phyloP scores from a whole-genome alignment of 2,329 filamentous ascomycete species.

The Colletotrichum paranaense region DNA sequence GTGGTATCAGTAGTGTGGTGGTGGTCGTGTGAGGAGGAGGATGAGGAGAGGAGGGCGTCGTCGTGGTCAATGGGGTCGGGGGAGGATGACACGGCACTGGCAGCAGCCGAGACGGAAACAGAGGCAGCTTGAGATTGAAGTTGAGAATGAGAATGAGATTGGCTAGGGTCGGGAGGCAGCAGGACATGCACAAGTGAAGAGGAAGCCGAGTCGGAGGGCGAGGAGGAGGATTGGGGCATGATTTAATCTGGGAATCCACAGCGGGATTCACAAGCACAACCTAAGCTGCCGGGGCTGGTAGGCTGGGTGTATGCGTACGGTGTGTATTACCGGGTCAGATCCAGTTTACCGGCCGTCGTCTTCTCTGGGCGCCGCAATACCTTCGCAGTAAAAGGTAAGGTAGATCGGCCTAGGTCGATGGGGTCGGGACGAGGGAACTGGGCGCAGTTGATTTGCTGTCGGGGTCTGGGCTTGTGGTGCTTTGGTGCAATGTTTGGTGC shows the following conservation, averaged over 20 bases:
- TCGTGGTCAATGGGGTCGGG: constrained; percentile 30
- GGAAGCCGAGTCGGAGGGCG: constrained; percentile 25
- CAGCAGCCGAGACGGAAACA: constrained; percentile 14
- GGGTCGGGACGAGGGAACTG: constrained; percentile 17
- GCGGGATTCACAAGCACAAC: constrained; percentile 9
- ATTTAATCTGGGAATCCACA: constrained; percentile 33
- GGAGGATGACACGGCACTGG: constrained; percentile 31
- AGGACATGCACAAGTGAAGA: constrained; percentile 36
- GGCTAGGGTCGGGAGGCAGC: constrained; percentile 30
- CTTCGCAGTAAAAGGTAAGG: background rate
- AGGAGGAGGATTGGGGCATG: constrained; percentile 34
- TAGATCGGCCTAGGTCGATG: background rate
- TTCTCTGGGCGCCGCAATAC: background rate
- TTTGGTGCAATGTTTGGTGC: constrained; percentile 13
- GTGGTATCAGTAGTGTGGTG: background rate
- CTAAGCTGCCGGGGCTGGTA: constrained; percentile 27
- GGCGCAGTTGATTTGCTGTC: constrained; percentile 27
- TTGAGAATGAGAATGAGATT: background rate
- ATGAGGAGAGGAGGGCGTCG: constrained; percentile 14
- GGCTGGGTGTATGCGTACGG: no score
- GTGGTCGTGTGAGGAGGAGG: background rate
- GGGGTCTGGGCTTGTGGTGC: constrained; percentile 10
- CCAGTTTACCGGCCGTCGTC: constrained; percentile 6
- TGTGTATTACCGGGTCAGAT: background rate
- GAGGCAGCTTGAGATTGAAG: constrained; percentile 11